Base-by-base conservation (phyloP, 345 rosid genomes). In the Acer yangbiense region DNA sequence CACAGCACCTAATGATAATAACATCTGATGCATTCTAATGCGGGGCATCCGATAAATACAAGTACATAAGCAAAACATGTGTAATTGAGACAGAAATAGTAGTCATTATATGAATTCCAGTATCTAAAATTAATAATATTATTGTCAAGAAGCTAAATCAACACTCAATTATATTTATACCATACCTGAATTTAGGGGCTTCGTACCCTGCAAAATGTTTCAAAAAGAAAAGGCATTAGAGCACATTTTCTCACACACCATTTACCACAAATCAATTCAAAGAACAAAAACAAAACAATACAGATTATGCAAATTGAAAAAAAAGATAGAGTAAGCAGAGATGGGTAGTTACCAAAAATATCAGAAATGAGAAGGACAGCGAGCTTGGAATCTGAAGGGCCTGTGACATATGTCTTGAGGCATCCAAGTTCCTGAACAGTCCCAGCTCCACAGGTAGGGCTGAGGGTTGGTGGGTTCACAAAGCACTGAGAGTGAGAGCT, bases 401-500 rank as follows among this genome's bases (percentile, higher is more conserved):
- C 97, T 6, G 90, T 69, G 82, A 92, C 82, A 79, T 93, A 93
- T 8, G 89, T 83, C 39, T 87, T 80, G 69, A 95, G 89, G 57
- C 93, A 94, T 25, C 86, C 94, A 2, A 93, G 68, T 61, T 88
- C 78, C 80, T 92, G 86, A 2, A 88, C 92, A 20, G 84, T 83
- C 6, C 99, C 98, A 21, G 79, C 82, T 44, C 97, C 98, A 23
- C 84, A 63, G 32, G 29, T 73, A n/a, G 92, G 84, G 79, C 85
- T 81, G 9, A 82, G 77, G 48, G 66, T 80, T 65, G 95, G 98
- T 60, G 98, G 98, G 85, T 89, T 90, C 71, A 81, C 81, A 21
- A 91, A 88, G 86, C 98, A 93, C 87, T 93, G 90, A 75, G 91
- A 87, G 57, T 93, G 90, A 75, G 91, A 87, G 57, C 89, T 89